Conservation (phyloP, 2,329 filamentous ascomycete species). For the Xylaria sp. region DNA sequence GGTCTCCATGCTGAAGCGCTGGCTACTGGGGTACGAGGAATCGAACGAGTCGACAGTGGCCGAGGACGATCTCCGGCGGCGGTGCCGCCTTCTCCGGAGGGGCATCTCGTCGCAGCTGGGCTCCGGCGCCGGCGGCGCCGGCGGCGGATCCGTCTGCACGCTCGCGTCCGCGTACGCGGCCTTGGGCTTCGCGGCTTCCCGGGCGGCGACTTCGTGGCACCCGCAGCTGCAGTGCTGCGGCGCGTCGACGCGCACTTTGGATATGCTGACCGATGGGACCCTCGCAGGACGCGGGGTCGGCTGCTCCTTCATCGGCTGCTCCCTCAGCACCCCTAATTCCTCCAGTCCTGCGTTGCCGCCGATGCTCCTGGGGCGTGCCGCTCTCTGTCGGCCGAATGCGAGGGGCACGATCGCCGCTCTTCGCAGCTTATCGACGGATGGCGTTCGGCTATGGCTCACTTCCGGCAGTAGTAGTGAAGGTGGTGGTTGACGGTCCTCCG, state of each 20-base stretch:
- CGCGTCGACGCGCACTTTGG: neutral
- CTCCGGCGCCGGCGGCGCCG: too few relatives aligned
- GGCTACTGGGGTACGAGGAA: constrained; percentile 18
- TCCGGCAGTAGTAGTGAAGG: constrained; percentile 7
- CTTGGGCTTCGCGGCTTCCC: constrained; percentile 11
- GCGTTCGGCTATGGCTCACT: constrained; percentile 17
- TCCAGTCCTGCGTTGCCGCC: constrained; percentile 12
- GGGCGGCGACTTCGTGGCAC: neutral
- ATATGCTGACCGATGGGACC: neutral
- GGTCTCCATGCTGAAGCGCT: constrained; percentile 32
- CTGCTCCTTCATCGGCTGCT: constrained; percentile 21
- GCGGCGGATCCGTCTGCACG: constrained; percentile 35
- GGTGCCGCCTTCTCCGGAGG: constrained; percentile 5
- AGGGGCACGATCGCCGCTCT: constrained; percentile 20
- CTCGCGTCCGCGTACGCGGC: constrained; percentile 31
- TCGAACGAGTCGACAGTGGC: constrained; percentile 23
- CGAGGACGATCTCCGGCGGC: constrained; percentile 18
- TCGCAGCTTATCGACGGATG: constrained; percentile 24
- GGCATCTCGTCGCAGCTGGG: constrained; percentile 1
- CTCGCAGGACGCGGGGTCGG: neutral
- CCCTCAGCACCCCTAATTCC: constrained; percentile 27
- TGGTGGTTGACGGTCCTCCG: constrained; percentile 7
- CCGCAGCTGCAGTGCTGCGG: constrained; percentile 7
- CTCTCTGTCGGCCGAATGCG: constrained; percentile 19
- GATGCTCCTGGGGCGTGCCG: constrained; percentile 29